A percentile compares a stretch with the other conserved stretches of the same genome.
Evolutionary conservation across 495 filamentous ascomycete genomes (phyloP).

Genomic region (Tuber magnatum): DNA sequence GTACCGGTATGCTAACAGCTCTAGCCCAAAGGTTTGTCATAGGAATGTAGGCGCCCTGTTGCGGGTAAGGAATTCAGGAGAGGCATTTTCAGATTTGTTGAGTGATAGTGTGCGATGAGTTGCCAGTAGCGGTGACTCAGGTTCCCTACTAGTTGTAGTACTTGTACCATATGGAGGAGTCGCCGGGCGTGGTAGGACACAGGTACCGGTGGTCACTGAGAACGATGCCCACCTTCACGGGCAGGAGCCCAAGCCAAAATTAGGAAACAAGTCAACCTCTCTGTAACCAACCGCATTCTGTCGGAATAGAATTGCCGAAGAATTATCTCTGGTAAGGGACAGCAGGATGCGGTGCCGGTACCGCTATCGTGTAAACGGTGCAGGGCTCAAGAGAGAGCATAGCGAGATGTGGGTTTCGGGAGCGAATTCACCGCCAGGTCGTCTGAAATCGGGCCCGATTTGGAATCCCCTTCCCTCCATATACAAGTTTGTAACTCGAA

Average conservation of each 20-base stretch:
- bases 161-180: background rate
- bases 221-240: background rate
- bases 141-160: no score
- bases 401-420: background rate
- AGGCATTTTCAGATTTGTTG: background rate
- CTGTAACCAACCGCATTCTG: background rate
- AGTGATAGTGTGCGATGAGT: background rate
- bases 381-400: no score
- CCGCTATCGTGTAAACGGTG: background rate
- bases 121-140: background rate
- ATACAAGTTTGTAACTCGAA: background rate
- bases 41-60: background rate
- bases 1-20: background rate
- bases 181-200: background rate
- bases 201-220: background rate
- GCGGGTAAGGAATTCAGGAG: background rate
- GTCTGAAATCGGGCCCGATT: background rate
- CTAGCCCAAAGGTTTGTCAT: background rate
- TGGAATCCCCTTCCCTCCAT: background rate
- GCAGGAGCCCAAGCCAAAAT: background rate
- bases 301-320: background rate
- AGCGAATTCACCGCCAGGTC: background rate
- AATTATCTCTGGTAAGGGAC: background rate
- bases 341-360: background rate
- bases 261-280: background rate